Conservation (phyloP, 371 early-diverging fungal genomes). For the Dentiscutata heterogama region DNA sequence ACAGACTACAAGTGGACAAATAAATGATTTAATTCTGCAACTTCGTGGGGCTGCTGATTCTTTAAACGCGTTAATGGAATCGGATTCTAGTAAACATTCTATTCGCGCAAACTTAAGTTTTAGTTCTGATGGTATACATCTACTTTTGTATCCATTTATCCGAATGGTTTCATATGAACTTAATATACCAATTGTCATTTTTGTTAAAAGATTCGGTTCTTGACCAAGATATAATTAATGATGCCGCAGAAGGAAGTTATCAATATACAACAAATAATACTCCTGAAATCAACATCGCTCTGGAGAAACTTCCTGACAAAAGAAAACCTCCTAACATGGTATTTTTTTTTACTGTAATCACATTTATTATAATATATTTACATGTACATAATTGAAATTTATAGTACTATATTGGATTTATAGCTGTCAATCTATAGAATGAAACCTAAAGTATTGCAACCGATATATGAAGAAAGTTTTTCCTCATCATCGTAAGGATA, state of each 20-base stretch:
- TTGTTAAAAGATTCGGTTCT: background rate
- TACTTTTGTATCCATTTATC: background rate
- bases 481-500: too few species aligned
- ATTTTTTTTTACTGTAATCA: background rate
- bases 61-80: slow-evolving; percentile 28
- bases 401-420: background rate
- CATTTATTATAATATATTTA: background rate
- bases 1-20: slow-evolving; percentile 33
- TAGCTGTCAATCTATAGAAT: background rate
- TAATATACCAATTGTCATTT: background rate
- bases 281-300: background rate
- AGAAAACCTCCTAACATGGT: slow-evolving; percentile 32
- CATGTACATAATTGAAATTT: background rate
- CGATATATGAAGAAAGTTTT: background rate
- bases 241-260: background rate
- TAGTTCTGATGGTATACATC: slow-evolving; percentile 13
- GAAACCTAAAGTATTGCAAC: background rate
- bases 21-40: slow-evolving; percentile 24
- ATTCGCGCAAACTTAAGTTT: background rate
- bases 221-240: background rate
- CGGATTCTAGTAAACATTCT: background rate
- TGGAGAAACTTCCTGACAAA: slow-evolving; percentile 29
- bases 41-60: slow-evolving; percentile 23
- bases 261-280: slow-evolving; percentile 16
- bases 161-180: background rate